Percentiles rank a stretch among this genome's conserved stretches.
phyloP scores from a whole-genome alignment of 2,329 filamentous ascomycete species.

The Cladobotryum mycophilum region DNA sequence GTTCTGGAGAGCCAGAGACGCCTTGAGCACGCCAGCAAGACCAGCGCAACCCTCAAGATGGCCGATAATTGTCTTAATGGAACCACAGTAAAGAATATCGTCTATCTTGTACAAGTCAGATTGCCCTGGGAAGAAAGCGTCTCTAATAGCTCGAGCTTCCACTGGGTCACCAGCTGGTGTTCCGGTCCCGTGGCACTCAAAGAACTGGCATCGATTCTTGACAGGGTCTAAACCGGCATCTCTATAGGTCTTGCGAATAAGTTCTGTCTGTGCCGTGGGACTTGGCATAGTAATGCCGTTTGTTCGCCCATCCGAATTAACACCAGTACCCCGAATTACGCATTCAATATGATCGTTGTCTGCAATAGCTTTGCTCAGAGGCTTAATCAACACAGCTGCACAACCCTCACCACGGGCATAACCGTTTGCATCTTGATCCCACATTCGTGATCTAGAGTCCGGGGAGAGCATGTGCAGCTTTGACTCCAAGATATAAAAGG shows the following conservation, averaged over 20 bases:
- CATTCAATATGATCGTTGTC: conserved; percentile 23
- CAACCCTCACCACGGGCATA: conserved; percentile 47
- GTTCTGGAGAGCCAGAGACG: neutral
- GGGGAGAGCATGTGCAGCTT: conserved; percentile 15
- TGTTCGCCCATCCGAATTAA: conserved; percentile 19
- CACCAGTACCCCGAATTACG: conserved; percentile 19
- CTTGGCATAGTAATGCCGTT: conserved; percentile 17
- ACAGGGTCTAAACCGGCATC: conserved; percentile 30
- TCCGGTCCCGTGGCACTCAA: conserved; percentile 40
- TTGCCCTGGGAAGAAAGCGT: neutral
- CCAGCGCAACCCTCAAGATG: conserved; percentile 5
- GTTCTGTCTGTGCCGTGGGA: no score
- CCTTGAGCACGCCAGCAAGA: conserved; percentile 2
- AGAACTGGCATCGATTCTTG: conserved; percentile 31
- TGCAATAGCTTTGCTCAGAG: conserved; percentile 35
- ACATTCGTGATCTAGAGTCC: conserved; percentile 20
- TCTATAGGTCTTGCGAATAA: conserved; percentile 33
- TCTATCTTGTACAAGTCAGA: neutral
- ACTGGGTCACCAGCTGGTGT: conserved; percentile 41
- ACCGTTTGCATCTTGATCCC: conserved; percentile 38
- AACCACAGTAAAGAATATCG: neutral
- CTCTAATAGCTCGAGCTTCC: no score
- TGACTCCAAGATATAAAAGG: conserved; percentile 5
- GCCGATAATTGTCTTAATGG: conserved; percentile 8
- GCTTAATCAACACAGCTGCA: conserved; percentile 41